Conservation (phyloP, 768 basidiomycete genomes). For the Imleria badia region DNA sequence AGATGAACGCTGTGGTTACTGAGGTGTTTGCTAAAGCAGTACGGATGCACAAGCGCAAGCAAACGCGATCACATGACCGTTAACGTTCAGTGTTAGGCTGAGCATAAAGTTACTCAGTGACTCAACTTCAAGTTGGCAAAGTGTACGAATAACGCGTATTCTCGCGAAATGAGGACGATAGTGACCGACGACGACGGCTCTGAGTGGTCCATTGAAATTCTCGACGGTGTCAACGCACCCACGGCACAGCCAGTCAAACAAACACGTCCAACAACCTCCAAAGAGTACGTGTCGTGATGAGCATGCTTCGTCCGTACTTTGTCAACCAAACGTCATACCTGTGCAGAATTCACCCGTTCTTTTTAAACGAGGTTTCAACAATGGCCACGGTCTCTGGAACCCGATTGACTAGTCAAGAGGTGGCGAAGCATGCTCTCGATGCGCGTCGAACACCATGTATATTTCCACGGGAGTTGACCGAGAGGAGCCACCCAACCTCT, state of each 20-base stretch:
- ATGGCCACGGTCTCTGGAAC: not conserved
- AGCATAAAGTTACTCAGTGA: too few species aligned
- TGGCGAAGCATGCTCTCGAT: not conserved
- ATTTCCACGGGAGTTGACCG: not conserved
- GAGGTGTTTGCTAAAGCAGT: too few species aligned
- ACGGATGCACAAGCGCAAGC: not conserved
- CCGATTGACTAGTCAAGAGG: not conserved
- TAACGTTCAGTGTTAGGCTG: too few species aligned
- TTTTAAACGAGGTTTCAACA: slow-evolving; percentile 15
- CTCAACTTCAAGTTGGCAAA: not conserved
- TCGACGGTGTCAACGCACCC: slow-evolving; percentile 19
- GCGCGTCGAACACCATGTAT: not conserved
- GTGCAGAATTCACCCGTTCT: slow-evolving; percentile 21
- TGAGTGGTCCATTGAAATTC: slow-evolving; percentile 34
- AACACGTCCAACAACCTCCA: slow-evolving; percentile 5
- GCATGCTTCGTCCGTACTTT: slow-evolving; percentile 10
- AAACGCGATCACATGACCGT: slow-evolving; percentile 19
- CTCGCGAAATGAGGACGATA: slow-evolving; percentile 14
- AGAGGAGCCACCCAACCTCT: not conserved
- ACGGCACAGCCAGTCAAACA: slow-evolving; percentile 22
- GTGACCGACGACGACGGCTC: slow-evolving; percentile 17
- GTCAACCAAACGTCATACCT: slow-evolving; percentile 2
- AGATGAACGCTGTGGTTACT: too few species aligned
- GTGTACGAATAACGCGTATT: slow-evolving; percentile 1
- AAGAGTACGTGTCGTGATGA: slow-evolving; percentile 17